Evolutionary conservation across 2,329 filamentous ascomycete species (phyloP).

Genomic region (Fusarium verticillioides): DNA sequence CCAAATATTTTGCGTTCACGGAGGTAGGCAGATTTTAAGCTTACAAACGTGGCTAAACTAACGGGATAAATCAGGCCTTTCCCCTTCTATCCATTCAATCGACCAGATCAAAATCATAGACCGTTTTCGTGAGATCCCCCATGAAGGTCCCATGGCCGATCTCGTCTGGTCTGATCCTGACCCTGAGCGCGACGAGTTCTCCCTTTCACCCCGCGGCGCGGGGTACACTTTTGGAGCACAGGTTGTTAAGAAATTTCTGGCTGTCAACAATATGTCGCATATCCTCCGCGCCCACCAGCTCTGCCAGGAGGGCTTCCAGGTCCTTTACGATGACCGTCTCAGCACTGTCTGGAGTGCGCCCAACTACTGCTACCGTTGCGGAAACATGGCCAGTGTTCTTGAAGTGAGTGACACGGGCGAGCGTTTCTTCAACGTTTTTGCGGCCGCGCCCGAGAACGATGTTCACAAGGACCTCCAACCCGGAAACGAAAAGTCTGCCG

Average conservation of each 20-base stretch:
- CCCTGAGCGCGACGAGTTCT: constrained; percentile 97
- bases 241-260: constrained; percentile 97
- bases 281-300: constrained; percentile 98
- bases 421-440: constrained; percentile 97
- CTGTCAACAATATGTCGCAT: constrained; percentile 97
- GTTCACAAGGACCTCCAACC: constrained; percentile 86
- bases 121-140: constrained; percentile 96
- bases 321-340: constrained; percentile 92
- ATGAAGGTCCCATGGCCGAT: constrained; percentile 99
- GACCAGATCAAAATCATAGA: constrained; percentile 99
- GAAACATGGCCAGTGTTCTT: constrained; percentile 95
- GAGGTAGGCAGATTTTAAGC: constrained; percentile 62
- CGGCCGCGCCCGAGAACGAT: constrained; percentile 96
- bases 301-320: constrained; percentile 97
- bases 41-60: neutral
- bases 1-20: constrained; percentile 98
- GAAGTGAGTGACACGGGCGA: constrained; percentile 95
- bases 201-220: constrained; percentile 88
- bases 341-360: constrained; percentile 99
- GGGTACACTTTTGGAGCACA: constrained; percentile 98
- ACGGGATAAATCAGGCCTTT: constrained; percentile 66
- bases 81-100: constrained; percentile 94
- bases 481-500: constrained; percentile 75
- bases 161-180: constrained; percentile 98
- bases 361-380: constrained; percentile 95